These are phyloP conservation scores for Kodamaea neixiangensis DNA, from an alignment of 805 yeast genomes.

Conservation along the genomic window DNA sequence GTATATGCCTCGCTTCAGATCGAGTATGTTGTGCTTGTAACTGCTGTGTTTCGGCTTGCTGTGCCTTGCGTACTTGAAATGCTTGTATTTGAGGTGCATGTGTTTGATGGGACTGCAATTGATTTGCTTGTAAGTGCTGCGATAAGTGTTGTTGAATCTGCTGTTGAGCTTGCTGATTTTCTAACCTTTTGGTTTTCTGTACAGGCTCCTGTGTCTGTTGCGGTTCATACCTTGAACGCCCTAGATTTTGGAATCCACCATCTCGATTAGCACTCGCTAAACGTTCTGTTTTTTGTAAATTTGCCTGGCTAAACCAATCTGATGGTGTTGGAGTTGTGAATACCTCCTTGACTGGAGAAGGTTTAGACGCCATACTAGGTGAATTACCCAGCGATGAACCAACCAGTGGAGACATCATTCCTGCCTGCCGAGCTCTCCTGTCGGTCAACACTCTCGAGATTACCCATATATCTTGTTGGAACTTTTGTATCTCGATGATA, in stretches of 20 bases:
- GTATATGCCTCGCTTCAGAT: no score
- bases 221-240: not conserved
- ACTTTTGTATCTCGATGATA: not conserved
- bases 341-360: not conserved
- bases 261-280: not conserved
- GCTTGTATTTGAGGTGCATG: not conserved
- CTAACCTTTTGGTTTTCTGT: not conserved
- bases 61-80: not conserved
- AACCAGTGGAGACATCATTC: not conserved
- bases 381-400: not conserved
- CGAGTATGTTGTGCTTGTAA: no score
- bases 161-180: not conserved
- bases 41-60: no score
- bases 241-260: not conserved
- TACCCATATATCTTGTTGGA: conserved; percentile 1
- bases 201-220: not conserved
- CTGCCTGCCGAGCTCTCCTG: not conserved
- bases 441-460: not conserved
- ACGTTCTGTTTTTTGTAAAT: not conserved
- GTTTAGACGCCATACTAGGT: not conserved
- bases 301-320: not conserved
- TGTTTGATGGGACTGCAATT: not conserved
- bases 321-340: not conserved
- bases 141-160: not conserved
- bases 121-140: not conserved